Conservation (phyloP, 2,329 filamentous ascomycete species). For the Ophiostoma piceae region DNA sequence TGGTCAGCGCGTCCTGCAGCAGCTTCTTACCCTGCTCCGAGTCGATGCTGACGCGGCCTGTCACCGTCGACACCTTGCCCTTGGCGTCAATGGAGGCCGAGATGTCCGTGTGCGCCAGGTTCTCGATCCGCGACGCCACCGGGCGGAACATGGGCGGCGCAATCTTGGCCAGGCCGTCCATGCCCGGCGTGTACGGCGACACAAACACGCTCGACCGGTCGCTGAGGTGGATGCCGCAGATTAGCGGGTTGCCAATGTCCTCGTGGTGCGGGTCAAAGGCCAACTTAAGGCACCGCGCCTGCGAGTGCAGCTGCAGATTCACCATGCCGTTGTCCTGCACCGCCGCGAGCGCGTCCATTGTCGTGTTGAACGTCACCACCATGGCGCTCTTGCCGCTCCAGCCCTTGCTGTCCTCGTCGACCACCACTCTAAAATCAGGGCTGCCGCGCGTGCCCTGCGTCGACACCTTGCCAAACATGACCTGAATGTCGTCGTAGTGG, state of each 20-base stretch:
- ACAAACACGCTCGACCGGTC: background rate
- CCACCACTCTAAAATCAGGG: background rate
- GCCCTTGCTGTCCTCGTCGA: background rate
- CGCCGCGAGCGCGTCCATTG: background rate
- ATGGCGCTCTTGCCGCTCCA: background rate
- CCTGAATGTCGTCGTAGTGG: background rate
- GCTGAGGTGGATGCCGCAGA: background rate
- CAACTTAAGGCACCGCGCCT: background rate
- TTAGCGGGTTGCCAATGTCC: background rate
- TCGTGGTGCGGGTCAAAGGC: too few species aligned
- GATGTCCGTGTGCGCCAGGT: background rate
- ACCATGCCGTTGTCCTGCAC: background rate
- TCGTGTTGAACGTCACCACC: background rate
- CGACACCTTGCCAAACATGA: background rate
- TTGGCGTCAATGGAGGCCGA: background rate
- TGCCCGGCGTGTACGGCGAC: background rate
- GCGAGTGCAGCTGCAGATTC: background rate
- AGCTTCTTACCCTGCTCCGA: slow-evolving; percentile 8
- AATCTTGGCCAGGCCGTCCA: background rate
- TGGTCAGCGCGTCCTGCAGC: slow-evolving; percentile 29
- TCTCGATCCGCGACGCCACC: background rate
- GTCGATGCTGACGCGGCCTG: slow-evolving; percentile 5
- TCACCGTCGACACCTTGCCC: background rate
- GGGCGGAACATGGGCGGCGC: background rate
- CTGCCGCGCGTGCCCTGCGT: background rate